Conservation (phyloP, 352 stramenopile genomes). For the Phytophthora meadii region DNA sequence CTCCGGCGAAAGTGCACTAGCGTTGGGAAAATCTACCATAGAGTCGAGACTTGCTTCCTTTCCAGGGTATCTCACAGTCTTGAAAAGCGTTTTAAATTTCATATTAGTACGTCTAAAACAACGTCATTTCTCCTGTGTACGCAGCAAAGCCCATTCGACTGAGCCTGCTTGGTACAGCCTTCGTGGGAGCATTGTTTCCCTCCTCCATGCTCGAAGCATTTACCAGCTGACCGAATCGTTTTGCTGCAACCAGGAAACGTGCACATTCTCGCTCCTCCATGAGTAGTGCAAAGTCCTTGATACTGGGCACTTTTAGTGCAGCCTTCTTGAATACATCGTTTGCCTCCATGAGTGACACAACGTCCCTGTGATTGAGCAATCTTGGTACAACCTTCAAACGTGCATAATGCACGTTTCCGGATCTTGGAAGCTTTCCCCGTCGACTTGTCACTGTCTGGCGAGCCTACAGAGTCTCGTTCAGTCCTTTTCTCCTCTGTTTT, state of each 20-base stretch:
- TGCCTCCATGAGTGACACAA: conserved; percentile 24
- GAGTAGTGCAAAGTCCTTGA: conserved; percentile 22
- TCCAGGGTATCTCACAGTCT: too few relatives aligned
- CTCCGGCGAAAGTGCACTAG: too few relatives aligned
- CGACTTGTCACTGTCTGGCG: not conserved
- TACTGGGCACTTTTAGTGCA: conserved; percentile 28
- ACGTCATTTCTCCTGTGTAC: conserved; percentile 4
- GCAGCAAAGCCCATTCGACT: conserved; percentile 12
- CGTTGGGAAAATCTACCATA: too few relatives aligned
- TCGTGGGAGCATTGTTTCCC: conserved; percentile 17
- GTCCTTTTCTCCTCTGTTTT: conserved; percentile 1
- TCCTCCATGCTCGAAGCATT: conserved; percentile 28
- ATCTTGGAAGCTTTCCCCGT: not conserved
- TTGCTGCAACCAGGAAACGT: conserved; percentile 14
- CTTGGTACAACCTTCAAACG: conserved; percentile 11
- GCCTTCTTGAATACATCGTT: conserved; percentile 16
- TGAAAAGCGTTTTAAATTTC: too few relatives aligned
- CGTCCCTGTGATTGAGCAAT: conserved; percentile 30
- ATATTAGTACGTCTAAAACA: not conserved
- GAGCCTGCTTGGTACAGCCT: conserved; percentile 17
- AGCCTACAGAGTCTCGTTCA: not conserved
- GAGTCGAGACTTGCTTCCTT: too few relatives aligned
- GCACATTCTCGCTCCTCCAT: conserved; percentile 23
- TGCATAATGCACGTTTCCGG: conserved; percentile 16
- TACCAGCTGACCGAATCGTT: conserved; percentile 20